Conservation (phyloP, 345 rosid species). For the Gossypium anomalum region DNA sequence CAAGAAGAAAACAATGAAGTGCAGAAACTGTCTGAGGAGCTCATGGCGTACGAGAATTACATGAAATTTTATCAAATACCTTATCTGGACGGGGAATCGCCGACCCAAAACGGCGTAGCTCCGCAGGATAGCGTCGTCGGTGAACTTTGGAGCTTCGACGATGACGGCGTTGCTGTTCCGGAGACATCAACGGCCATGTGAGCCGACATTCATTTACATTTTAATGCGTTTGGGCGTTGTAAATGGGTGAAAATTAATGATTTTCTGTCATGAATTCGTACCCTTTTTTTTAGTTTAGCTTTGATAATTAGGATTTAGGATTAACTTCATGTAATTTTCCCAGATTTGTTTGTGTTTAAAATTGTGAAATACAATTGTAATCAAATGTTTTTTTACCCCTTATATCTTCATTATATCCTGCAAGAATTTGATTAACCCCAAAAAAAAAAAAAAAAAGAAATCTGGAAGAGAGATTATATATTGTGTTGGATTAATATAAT, state of each 20-base stretch:
- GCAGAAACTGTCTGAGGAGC: slow-evolving; percentile 60
- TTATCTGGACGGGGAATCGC: slow-evolving; percentile 59
- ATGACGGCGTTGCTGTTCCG: slow-evolving; percentile 19
- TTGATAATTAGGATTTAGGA: not conserved
- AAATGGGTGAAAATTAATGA: slow-evolving; percentile 3
- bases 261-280: not conserved
- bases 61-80: slow-evolving; percentile 80
- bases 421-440: too few species aligned
- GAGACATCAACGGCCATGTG: slow-evolving; percentile 19
- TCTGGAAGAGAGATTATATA: too few species aligned
- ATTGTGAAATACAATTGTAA: not conserved
- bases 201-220: not conserved
- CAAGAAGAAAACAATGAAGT: slow-evolving; percentile 40
- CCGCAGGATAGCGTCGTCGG: slow-evolving; percentile 48
- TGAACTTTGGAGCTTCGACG: slow-evolving; percentile 63
- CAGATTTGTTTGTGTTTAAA: not conserved
- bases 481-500: not conserved
- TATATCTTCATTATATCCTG: not conserved
- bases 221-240: not conserved
- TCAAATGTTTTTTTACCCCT: not conserved
- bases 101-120: slow-evolving; percentile 23
- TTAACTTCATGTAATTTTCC: not conserved
- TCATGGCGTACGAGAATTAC: slow-evolving; percentile 63
- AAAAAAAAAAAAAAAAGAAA: not conserved
- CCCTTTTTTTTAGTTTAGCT: not conserved